phyloP scores from a whole-genome alignment of 345 rosid genomes.

The Syzygium jambos region DNA sequence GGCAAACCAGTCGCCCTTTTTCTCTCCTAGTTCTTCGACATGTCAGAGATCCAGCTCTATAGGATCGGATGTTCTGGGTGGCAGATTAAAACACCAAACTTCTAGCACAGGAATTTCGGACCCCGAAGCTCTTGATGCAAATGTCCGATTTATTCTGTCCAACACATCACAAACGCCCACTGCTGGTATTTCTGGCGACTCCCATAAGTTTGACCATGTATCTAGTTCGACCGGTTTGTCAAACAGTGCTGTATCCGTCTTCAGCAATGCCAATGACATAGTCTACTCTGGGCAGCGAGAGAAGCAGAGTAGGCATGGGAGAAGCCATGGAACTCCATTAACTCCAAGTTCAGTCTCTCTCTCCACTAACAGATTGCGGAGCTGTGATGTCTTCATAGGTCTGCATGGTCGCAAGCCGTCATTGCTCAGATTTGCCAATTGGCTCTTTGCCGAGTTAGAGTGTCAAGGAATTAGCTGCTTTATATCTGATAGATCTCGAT shows the following conservation, averaged over 20 bases:
- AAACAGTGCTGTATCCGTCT: slow-evolving; percentile 30
- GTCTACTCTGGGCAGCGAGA: slow-evolving; percentile 17
- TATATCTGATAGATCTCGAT: slow-evolving; percentile 66
- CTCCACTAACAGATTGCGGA: slow-evolving; percentile 55
- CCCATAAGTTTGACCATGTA: slow-evolving; percentile 28
- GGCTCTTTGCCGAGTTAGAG: slow-evolving; percentile 90
- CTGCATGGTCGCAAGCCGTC: slow-evolving; percentile 74
- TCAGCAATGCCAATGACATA: slow-evolving; percentile 16
- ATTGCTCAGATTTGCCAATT: slow-evolving; percentile 64
- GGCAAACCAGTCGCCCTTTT: slow-evolving; percentile 86
- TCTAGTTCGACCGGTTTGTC: slow-evolving; percentile 45
- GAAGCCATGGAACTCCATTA: slow-evolving; percentile 24
- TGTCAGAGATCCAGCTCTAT: slow-evolving; percentile 49
- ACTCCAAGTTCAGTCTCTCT: slow-evolving; percentile 53
- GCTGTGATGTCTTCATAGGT: slow-evolving; percentile 83
- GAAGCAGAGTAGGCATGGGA: slow-evolving; percentile 27
- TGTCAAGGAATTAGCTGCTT: slow-evolving; percentile 91
- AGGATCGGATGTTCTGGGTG: slow-evolving; percentile 54
- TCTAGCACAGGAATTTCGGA: slow-evolving; percentile 49
- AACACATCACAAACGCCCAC: slow-evolving; percentile 26
- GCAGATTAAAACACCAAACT: slow-evolving; percentile 46
- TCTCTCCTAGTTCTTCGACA: slow-evolving; percentile 78
- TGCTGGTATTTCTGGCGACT: slow-evolving; percentile 20
- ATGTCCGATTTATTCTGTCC: slow-evolving; percentile 25
- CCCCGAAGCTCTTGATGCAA: slow-evolving; percentile 23